phyloP scores from a whole-genome alignment of 2,329 filamentous ascomycete species.

The Anisogramma anomala region DNA sequence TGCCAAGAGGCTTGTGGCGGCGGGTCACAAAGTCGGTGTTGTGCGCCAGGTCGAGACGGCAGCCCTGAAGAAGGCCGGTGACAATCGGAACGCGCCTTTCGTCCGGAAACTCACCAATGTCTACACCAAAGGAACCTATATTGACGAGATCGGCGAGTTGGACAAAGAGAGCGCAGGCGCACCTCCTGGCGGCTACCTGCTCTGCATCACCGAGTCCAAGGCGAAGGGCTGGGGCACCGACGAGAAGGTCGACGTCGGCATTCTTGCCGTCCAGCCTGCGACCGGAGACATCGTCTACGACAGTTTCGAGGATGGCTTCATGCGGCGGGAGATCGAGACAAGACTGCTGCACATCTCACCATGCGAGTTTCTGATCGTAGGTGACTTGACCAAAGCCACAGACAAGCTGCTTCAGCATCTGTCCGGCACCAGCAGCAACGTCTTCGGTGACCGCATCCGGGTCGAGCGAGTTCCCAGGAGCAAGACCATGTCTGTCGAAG shows the following conservation, averaged over 20 bases:
- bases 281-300: constrained; percentile 96
- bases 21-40: constrained; percentile 91
- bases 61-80: constrained; percentile 85
- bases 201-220: constrained; percentile 80
- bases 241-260: constrained; percentile 83
- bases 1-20: constrained; percentile 80
- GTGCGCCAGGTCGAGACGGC: constrained; percentile 92
- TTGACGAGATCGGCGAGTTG: constrained; percentile 81
- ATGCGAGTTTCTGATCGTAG: constrained; percentile 88
- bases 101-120: constrained; percentile 86
- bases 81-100: constrained; percentile 89
- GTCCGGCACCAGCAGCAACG: constrained; percentile 77
- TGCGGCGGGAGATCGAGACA: constrained; percentile 93
- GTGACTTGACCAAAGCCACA: constrained; percentile 77
- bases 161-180: constrained; percentile 38
- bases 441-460: constrained; percentile 81
- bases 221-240: constrained; percentile 72
- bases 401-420: constrained; percentile 87
- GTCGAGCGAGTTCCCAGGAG: constrained; percentile 67
- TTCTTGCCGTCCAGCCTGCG: constrained; percentile 87
- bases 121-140: constrained; percentile 96
- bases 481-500: constrained; percentile 73
- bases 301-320: constrained; percentile 92
- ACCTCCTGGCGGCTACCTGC: constrained; percentile 68
- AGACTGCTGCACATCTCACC: constrained; percentile 90